phyloP scores from a whole-genome alignment of 306 rosid genomes.

The peach (Prunus persica) region DNA sequence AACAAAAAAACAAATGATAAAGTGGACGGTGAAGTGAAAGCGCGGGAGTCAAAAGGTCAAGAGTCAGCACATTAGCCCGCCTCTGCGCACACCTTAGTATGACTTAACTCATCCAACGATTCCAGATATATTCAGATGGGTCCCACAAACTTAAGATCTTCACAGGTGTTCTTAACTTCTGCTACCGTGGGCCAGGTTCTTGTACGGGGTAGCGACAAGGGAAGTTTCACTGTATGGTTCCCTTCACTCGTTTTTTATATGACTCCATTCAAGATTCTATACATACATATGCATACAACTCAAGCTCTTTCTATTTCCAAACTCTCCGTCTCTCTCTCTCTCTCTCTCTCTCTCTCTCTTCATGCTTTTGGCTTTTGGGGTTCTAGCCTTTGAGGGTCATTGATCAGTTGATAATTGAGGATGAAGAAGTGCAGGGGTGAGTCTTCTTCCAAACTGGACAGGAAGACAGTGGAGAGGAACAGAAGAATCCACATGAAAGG shows the following conservation, averaged over 20 bases:
- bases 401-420: background rate
- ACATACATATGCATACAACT: background rate
- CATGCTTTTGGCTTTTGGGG: too few relatives aligned
- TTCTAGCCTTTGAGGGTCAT: too few relatives aligned
- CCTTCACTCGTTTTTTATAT: background rate
- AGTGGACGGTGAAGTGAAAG: background rate
- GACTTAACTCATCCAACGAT: background rate
- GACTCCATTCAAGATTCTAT: too few relatives aligned
- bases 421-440: constrained; percentile 27
- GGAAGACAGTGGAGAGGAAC: constrained; percentile 65
- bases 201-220: background rate
- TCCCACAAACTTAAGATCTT: background rate
- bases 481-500: constrained; percentile 71
- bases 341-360: background rate
- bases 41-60: background rate
- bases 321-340: background rate
- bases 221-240: background rate
- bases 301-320: background rate
- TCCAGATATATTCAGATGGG: background rate
- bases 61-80: background rate
- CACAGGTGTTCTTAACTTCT: background rate
- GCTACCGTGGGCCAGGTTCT: background rate
- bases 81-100: background rate
- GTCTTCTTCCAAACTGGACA: constrained; percentile 44
- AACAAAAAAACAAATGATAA: background rate